Conservation (phyloP, 768 basidiomycete species). For the Calocybe indica region DNA sequence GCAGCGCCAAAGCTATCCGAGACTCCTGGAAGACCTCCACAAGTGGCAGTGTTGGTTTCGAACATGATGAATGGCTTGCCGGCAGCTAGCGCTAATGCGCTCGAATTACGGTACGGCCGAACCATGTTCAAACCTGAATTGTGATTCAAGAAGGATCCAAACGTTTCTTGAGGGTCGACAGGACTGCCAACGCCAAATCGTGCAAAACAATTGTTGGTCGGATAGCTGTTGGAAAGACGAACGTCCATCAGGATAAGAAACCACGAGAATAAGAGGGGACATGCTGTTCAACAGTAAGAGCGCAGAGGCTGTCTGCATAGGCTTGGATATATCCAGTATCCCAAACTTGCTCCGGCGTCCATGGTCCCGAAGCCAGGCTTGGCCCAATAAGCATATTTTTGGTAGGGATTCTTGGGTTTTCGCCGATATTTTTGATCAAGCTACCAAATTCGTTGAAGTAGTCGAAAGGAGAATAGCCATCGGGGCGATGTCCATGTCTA, state of each 20-base stretch:
- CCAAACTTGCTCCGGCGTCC: conserved; percentile 43
- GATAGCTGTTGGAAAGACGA: conserved; percentile 29
- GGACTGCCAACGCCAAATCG: conserved; percentile 34
- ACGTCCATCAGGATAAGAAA: not conserved
- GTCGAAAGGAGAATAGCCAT: conserved; percentile 25
- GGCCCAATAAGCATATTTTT: conserved; percentile 54
- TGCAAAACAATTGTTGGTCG: conserved; percentile 56
- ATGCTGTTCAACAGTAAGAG: conserved; percentile 53
- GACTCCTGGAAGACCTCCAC: conserved; percentile 63
- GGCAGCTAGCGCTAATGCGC: conserved; percentile 34
- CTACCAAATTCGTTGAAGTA: conserved; percentile 46
- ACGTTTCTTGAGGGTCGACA: conserved; percentile 37
- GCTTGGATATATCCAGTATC: conserved; percentile 42
- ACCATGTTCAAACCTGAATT: conserved; percentile 42
- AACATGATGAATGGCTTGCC: conserved; percentile 58
- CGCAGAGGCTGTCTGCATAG: conserved; percentile 35
- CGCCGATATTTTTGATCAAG: conserved; percentile 31
- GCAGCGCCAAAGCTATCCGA: conserved; percentile 59
- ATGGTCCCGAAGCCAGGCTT: conserved; percentile 49
- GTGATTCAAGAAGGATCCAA: conserved; percentile 58
- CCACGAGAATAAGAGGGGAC: conserved; percentile 8
- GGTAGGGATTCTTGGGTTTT: conserved; percentile 26
- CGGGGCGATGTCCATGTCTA: conserved; percentile 16
- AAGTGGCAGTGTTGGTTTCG: conserved; percentile 66
- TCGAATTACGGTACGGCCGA: conserved; percentile 43